A percentile compares a stretch with the other conserved stretches of the same genome.
phyloP scores from a whole-genome alignment of 2,329 filamentous ascomycete genomes.

The Phialophora expanda region DNA sequence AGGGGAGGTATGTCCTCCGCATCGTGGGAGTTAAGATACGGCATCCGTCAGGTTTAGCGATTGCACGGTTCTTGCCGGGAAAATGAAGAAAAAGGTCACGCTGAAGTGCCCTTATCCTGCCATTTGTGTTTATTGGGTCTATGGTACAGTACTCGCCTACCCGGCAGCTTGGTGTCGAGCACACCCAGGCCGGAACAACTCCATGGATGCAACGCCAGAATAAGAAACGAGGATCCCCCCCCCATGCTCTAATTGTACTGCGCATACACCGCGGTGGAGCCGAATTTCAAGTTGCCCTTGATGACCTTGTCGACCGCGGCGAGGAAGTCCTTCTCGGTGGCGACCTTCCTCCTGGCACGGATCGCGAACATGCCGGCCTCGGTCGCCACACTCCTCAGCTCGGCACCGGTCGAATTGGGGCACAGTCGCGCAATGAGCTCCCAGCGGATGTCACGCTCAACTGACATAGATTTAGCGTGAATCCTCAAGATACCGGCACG shows the following conservation, averaged over 20 bases:
- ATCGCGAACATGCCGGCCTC: conserved; percentile 99
- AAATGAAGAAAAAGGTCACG: background rate
- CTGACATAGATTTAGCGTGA: conserved; percentile 71
- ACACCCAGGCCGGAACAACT: conserved; percentile 12
- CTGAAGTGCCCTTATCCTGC: background rate
- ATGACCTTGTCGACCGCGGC: conserved; percentile 87
- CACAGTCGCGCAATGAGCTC: conserved; percentile 96
- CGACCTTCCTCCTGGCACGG: conserved; percentile 87
- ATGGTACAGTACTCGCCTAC: conserved; percentile 10
- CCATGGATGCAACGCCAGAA: conserved; percentile 28
- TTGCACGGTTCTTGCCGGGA: background rate
- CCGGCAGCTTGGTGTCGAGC: background rate
- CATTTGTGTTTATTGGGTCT: background rate
- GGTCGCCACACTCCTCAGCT: conserved; percentile 93
- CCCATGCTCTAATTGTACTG: conserved; percentile 83
- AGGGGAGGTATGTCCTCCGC: background rate
- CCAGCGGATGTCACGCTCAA: conserved; percentile 98
- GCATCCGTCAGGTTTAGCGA: background rate
- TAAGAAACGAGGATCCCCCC: conserved; percentile 6
- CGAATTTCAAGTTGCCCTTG: conserved; percentile 94
- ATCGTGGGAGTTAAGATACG: background rate
- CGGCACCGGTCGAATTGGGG: conserved; percentile 95
- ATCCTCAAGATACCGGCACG: conserved; percentile 97
- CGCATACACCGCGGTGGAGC: conserved; percentile 81
- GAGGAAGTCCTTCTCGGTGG: conserved; percentile 97